Base-by-base conservation (phyloP, 2,329 filamentous ascomycete genomes). In the Lecanosticta acicola region DNA sequence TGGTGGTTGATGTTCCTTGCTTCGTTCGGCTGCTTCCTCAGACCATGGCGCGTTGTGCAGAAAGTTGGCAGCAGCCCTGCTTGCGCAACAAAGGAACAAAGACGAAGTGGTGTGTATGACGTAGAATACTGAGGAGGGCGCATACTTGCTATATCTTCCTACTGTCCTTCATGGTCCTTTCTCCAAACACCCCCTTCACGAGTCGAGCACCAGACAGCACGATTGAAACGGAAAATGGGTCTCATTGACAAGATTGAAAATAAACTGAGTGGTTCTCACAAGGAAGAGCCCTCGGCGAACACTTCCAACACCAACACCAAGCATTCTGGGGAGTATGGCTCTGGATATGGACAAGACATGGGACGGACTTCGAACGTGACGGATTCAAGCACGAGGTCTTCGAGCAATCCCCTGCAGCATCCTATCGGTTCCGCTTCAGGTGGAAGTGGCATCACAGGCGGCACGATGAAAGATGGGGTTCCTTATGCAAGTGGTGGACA, bases 241-340 rank as follows among this genome's bases (percentile, higher is more conserved):
- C 36, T 50, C 32, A 40, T 50, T 16, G n/a, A 26, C 17, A 50
- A 50, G 34, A 50, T 50, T 26, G 47, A 50, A 39, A 35, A 50
- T 13, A 50, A 50, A 39, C 43, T 43, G 10, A 38, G 16, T 29
- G 46, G 46, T 21, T 38, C 34, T n/a, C 10, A 37, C 21, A 44
- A 44, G 34, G 18, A 44, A 13, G 34, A 44, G n/a, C 24, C 24
- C 24, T 29, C 24, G 33, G 29, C 26, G 17, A 41, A n/a, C 5
- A 13, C 14, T 36, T 24, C n/a, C 17, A 46, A 16, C 24, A 39
- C 21, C 32, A 32, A 40, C 37, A 44, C 14, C 16, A 43, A 32
- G 11, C n/a, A 32, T 37, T 19, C 35, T 19, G 35, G 35, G 5
- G 14, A 37, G 35, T 11, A 37, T 37, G 9, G 35, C 17, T 11